Percentiles rank a stretch among this genome's conserved stretches.
phyloP scores from a whole-genome alignment of 768 basidiomycete species.

The Lactarius akahatsu region DNA sequence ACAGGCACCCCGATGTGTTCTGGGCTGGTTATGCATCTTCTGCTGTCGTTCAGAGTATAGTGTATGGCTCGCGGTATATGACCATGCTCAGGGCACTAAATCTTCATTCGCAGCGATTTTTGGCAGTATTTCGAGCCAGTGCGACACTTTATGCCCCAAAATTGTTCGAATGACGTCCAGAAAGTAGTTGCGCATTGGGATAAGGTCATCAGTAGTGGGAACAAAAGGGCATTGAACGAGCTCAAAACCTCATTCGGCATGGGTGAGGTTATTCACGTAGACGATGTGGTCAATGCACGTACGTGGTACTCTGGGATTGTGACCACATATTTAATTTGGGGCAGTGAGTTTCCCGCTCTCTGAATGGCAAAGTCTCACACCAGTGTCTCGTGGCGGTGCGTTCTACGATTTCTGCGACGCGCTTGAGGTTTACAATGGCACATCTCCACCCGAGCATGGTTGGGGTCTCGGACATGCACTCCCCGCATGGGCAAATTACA shows the following conservation, averaged over 20 bases:
- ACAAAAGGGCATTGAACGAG: not conserved
- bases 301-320: conserved; percentile 27
- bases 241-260: not conserved
- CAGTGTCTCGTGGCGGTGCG: not conserved
- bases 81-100: not conserved
- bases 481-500: not conserved
- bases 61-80: not conserved
- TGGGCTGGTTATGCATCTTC: conserved; percentile 52
- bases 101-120: conserved; percentile 40
- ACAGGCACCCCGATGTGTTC: conserved; percentile 58
- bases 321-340: conserved; percentile 50
- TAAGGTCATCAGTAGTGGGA: not conserved
- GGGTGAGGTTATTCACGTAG: conserved; percentile 50
- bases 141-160: conserved; percentile 62
- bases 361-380: not conserved
- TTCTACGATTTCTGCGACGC: not conserved
- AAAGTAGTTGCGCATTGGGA: not conserved
- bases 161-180: conserved; percentile 68
- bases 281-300: conserved; percentile 65
- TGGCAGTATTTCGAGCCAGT: conserved; percentile 56
- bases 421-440: not conserved
- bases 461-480: not conserved
- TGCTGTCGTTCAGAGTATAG: conserved; percentile 31
- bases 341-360: conserved; percentile 39
- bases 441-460: not conserved